Evolutionary conservation across 129 eudicot genomes (phyloP), one percentile per base, ranked within the genome.

Genomic region (Helichrysum umbraculigerum): DNA sequence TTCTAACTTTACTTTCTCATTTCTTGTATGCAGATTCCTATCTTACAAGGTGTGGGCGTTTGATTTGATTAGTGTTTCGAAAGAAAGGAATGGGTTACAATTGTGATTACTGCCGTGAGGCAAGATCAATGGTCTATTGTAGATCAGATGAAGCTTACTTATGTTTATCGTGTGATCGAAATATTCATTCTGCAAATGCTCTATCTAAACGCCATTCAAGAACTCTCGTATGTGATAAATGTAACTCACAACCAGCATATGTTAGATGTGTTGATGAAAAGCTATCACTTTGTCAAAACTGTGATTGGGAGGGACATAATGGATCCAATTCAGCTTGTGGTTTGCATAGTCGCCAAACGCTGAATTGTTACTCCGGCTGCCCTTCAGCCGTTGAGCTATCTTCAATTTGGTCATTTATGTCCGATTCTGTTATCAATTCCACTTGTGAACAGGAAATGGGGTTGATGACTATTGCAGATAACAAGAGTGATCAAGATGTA

Each of bases 141-240:
- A 87, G 96, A 29, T 91, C 98, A 58, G 98, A 94, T 86, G 90
- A 89, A 68, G 98, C 98, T 42, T 87, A 87, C 79, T 88, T 94
- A 74, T 94, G 98, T 80, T 67, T 94, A 62, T 88, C 98, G 7
- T 94, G 98, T 81, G 97, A 94, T 74, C 91, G 96, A 4, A 87
- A 81, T 71, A 83, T 94, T 41, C 98, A 94, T 81, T 91, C 97
- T 16, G 98, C 98, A 33, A 94, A 94, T 78, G 91, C 97, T 74
- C 91, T 94, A 52, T 91, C 98, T 19, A 80, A 73, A 67, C 97
- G 97, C 59, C 98, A 94, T 76, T 85, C 93, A 2, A 85, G 98
- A 54, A 94, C 97, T 19, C 93, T 94, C 2, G 84, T 87, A 34
- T 94, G 98, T 67, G 96, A 94, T 73, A 82, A 86, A 72, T 94